Conservation (phyloP, 2,329 filamentous ascomycete species). For the Neospermospora avenae region DNA sequence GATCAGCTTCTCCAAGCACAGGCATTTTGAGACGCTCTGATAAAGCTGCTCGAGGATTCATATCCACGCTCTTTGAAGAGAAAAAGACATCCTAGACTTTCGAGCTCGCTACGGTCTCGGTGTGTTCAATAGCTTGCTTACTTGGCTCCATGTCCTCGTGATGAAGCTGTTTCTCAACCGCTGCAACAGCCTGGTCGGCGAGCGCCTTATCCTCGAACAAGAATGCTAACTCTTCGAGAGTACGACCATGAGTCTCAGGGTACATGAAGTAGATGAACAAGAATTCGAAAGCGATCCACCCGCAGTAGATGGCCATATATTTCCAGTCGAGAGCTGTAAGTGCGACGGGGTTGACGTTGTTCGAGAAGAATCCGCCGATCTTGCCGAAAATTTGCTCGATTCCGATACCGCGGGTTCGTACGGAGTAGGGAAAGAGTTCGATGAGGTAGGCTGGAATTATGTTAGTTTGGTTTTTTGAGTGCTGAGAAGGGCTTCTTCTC, state of each 20-base stretch:
- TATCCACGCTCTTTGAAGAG: no score
- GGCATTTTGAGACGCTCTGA: no score
- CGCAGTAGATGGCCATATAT: slow-evolving; percentile 43
- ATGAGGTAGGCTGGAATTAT: slow-evolving; percentile 48
- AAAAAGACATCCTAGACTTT: not conserved
- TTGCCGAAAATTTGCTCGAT: slow-evolving; percentile 37
- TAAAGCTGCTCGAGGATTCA: no score
- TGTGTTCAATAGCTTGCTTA: slow-evolving; percentile 3
- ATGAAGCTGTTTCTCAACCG: slow-evolving; percentile 38
- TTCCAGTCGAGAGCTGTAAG: slow-evolving; percentile 42
- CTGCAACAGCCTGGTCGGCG: slow-evolving; percentile 36
- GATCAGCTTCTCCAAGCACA: no score
- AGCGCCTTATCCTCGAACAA: slow-evolving; percentile 39
- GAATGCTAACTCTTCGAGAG: slow-evolving; percentile 46
- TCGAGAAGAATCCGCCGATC: slow-evolving; percentile 47
- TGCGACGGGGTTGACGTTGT: slow-evolving; percentile 46
- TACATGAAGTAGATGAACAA: slow-evolving; percentile 44
- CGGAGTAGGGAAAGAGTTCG: slow-evolving; percentile 56
- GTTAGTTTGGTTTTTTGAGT: slow-evolving; percentile 31
- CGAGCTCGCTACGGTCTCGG: not conserved
- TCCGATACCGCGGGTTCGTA: slow-evolving; percentile 24
- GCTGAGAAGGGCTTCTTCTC: not conserved
- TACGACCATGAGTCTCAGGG: slow-evolving; percentile 43
- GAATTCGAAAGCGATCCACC: slow-evolving; percentile 42
- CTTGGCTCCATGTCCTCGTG: slow-evolving; percentile 11